Percentiles rank a stretch among this genome's conserved stretches.
phyloP scores from a whole-genome alignment of 352 stramenopile genomes.

The Phytopythium mirpurense region DNA sequence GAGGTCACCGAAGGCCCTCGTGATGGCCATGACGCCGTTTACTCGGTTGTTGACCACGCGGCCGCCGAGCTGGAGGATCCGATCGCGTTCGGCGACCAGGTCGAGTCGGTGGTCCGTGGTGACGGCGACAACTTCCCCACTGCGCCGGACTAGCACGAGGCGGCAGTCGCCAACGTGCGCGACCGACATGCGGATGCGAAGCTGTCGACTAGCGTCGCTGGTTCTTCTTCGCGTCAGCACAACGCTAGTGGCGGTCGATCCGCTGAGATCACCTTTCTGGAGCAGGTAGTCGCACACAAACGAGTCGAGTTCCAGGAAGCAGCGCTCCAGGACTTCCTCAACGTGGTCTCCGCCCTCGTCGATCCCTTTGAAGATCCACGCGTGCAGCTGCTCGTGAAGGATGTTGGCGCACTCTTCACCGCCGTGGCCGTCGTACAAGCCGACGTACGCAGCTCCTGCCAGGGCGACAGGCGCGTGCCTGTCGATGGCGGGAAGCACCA shows the following conservation, averaged over 20 bases:
- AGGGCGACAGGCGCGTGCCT: conserved; percentile 8
- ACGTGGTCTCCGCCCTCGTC: neutral
- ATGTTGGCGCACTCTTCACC: conserved; percentile 69
- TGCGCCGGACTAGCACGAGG: conserved; percentile 39
- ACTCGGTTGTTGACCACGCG: conserved; percentile 78
- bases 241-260: conserved; percentile 69
- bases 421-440: conserved; percentile 81
- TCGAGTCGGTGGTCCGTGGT: conserved; percentile 72
- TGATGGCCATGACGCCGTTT: conserved; percentile 84
- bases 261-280: conserved; percentile 67
- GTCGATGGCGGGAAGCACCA: conserved; percentile 40
- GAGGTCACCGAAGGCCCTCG: conserved; percentile 75
- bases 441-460: conserved; percentile 42
- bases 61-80: conserved; percentile 49
- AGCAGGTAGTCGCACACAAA: conserved; percentile 68
- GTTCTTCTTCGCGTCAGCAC: conserved; percentile 20
- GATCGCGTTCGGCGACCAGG: conserved; percentile 34
- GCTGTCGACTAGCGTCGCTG: too few species aligned
- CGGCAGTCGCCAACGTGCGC: conserved; percentile 77
- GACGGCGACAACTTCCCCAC: conserved; percentile 35
- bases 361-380: conserved; percentile 37
- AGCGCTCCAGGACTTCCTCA: conserved; percentile 28
- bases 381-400: conserved; percentile 71
- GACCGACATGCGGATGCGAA: conserved; percentile 11
- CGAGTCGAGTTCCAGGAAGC: conserved; percentile 61